Evolutionary conservation across 257 asterid genomes (phyloP).

Genomic region (Prunella vulgaris): DNA sequence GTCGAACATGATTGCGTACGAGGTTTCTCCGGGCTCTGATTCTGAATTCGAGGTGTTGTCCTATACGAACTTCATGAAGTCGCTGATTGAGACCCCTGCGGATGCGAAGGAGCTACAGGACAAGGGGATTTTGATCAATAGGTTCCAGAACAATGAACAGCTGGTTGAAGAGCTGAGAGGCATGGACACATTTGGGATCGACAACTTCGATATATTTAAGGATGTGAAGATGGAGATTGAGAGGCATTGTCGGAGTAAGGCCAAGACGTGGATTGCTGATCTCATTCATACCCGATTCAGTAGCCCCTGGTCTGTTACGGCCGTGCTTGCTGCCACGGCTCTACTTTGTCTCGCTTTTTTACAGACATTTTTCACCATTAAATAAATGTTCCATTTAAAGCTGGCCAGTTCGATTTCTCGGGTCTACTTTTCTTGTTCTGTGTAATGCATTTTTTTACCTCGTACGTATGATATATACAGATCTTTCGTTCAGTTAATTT

Average conservation of each 20-base stretch:
- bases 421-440: too few species aligned
- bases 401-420: too few species aligned
- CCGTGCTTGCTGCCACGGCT: background rate
- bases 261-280: slow-evolving; percentile 24
- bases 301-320: slow-evolving; percentile 18
- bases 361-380: slow-evolving; percentile 16
- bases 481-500: too few species aligned
- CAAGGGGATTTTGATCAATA: slow-evolving; percentile 12
- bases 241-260: slow-evolving; percentile 10
- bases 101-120: slow-evolving; percentile 23
- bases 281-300: slow-evolving; percentile 5
- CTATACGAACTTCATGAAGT: slow-evolving; percentile 4
- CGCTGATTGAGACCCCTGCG: slow-evolving; percentile 1
- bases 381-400: background rate
- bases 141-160: slow-evolving; percentile 6
- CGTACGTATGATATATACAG: too few species aligned
- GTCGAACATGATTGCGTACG: slow-evolving; percentile 22
- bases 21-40: background rate
- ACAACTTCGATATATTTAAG: background rate
- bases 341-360: slow-evolving; percentile 10
- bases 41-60: slow-evolving; percentile 10
- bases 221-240: slow-evolving; percentile 18
- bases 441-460: too few species aligned
- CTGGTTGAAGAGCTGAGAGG: background rate
- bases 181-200: slow-evolving; percentile 15